These are phyloP conservation scores for Beauveria brongniartii DNA, from an alignment of 2,329 filamentous ascomycete species.

Conservation along the genomic window DNA sequence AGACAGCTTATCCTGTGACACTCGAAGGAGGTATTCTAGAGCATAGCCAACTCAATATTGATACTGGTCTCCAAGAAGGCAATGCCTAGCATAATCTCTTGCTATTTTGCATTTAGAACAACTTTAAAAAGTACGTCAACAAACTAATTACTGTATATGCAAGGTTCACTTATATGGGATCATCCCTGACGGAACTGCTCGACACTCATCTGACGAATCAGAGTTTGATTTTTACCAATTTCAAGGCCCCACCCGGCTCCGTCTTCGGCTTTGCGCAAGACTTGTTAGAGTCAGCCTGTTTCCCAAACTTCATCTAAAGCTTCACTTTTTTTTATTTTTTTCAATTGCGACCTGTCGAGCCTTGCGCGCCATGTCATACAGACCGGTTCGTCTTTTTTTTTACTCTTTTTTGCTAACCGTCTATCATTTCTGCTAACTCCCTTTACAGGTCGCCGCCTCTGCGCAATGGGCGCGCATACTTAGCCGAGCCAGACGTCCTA, in stretches of 20 bases:
- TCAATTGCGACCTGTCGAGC: not conserved
- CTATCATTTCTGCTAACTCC: not conserved
- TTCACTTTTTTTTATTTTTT: not conserved
- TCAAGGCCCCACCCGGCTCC: not conserved
- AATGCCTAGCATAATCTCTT: not conserved
- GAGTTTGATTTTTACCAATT: not conserved
- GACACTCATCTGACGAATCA: not conserved
- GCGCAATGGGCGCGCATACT: slow-evolving; percentile 2
- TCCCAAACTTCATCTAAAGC: not conserved
- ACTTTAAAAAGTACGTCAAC: not conserved
- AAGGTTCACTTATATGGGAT: not conserved
- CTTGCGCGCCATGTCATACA: slow-evolving; percentile 4
- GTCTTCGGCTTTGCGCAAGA: slow-evolving; percentile 2
- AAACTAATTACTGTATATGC: not conserved
- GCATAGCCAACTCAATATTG: too few species aligned
- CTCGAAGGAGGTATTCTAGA: too few species aligned
- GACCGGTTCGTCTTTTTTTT: not conserved
- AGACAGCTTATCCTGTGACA: too few species aligned
- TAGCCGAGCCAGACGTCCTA: not conserved
- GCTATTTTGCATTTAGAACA: not conserved
- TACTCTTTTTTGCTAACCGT: too few species aligned
- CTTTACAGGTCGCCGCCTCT: not conserved
- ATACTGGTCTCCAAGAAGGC: too few species aligned
- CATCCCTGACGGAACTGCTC: not conserved
- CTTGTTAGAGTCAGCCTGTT: not conserved